Base-by-base conservation (phyloP, 768 basidiomycete genomes). In the Tylopilus felleus region DNA sequence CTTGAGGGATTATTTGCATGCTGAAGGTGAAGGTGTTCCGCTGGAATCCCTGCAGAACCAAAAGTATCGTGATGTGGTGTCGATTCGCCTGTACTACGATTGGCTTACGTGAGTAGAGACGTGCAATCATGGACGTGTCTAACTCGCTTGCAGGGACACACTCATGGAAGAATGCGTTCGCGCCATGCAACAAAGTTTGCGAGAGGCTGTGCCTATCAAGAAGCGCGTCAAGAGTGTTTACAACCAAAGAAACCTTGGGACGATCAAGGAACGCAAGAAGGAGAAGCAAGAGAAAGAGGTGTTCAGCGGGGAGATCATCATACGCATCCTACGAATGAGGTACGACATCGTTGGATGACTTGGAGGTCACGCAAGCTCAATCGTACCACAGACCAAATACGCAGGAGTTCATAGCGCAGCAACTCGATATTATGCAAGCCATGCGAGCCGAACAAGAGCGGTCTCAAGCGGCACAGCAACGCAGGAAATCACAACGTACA, bases 261-360 rank as follows among this genome's bases (percentile, higher is more conserved):
- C 97, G 8, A 98, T 99, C 69, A 87, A 87, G 71, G 85, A 94
- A 63, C 82, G 93, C 58, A 98, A 98, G 79, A 84, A 84, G 70
- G 92, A 96, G 75, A 81, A 84, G 66, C 78, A 91, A 61, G 82
- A 91, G 70, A 84, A 87, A 55, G 86, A 89, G 53, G 78, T 80
- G 4, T 85, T 85, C 53, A 81, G 73, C 51, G 92, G 90, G 48
- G 93, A 98, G 73, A 93, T 88, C 35, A 97, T 98, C 54, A 83
- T 99, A 77, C 79, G 93, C 53, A 95, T 99, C 59, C 76, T 99
- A 39, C 82, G 97, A 29, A 98, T 98, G 96, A 80, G 94, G 95
- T 93, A 66, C 48, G 80, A 22, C 7, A n/a, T 50, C 5, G 45
- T 38, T 47, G 4, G 1, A 9, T 10, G 17, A 17, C n/a, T 42